Base-by-base conservation (phyloP, 2,329 filamentous ascomycete genomes). In the Dactylonectria estremocensis region DNA sequence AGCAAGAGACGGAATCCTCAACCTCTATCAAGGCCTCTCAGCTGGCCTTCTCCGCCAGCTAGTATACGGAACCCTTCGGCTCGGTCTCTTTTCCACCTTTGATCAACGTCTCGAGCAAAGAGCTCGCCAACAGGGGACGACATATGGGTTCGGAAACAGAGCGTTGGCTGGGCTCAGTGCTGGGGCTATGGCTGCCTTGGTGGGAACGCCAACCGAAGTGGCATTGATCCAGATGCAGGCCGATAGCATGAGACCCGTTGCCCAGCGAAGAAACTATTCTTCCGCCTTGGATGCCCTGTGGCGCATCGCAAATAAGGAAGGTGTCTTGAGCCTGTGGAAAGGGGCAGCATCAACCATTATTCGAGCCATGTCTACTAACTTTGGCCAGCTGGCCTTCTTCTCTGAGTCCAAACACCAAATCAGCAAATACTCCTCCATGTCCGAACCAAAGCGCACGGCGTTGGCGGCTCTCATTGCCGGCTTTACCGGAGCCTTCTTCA, bases 51-150 rank as follows among this genome's bases (percentile, higher is more conserved):
- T 93, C 45, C 85, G 91, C 59, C 91, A 93, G 80, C 90, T 90
- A 8, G 90, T 93, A 5, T 93, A 93, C 81, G 93, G 91, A 3
- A 93, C 91, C 8, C 90, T 91, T 2, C 87, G 91, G 31, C 83
- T 93, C 24, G 91, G 91, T 11, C 89, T 93, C 82, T 93, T 93
- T 80, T 90, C 92, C 73, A 93, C 90, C 2, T 92, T 93, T 80
- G 90, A 91, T 83, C 88, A 87, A 73, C 69, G 74, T 1, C 80
- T 92, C 64, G 84, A 83, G 45, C 78, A 78, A 14, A 83, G 85
- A 14, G 90, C 91, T 3, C 86, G 89, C 68, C 75, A 81, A 31
- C 84, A 85, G 37, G 86, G 87, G 46, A 83, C 80, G 28, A 87
- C 85, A 14, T 92, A 93, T 77, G 84, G 83, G 16, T 93, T 93